A percentile compares a stretch with the other conserved stretches of the same genome.
Evolutionary conservation across 2,329 filamentous ascomycete species (phyloP).

Genomic region (Nannizziopsis arthrosporioides): DNA sequence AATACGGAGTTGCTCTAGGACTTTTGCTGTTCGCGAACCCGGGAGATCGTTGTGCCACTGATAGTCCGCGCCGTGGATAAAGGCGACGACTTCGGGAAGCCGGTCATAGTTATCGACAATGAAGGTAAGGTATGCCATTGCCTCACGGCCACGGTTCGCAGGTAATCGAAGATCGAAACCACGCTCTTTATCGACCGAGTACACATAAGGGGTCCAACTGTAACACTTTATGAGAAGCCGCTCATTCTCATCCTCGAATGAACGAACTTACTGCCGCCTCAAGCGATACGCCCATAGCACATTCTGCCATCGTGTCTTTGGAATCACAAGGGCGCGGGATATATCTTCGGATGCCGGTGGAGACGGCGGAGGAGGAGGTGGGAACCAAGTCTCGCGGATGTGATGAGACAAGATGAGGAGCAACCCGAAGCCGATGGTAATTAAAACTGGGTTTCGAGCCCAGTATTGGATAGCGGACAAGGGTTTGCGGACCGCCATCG

Average conservation of each 20-base stretch:
- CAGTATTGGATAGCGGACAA: too few relatives aligned
- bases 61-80: constrained; percentile 31
- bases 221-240: background rate
- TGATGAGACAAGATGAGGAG: background rate
- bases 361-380: background rate
- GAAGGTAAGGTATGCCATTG: constrained; percentile 13
- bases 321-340: constrained; percentile 4
- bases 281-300: constrained; percentile 10
- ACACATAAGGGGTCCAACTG: constrained; percentile 11
- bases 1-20: constrained; percentile 40
- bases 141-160: constrained; percentile 10
- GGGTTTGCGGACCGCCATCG: too few relatives aligned
- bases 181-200: constrained; percentile 10
- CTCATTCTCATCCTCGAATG: background rate
- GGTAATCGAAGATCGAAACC: constrained; percentile 7
- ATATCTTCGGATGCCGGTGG: background rate
- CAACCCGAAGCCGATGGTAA: background rate
- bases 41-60: constrained; percentile 43
- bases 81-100: constrained; percentile 32
- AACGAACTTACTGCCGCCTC: constrained; percentile 5
- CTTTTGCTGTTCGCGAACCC: constrained; percentile 40
- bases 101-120: constrained; percentile 35
- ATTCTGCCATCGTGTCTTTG: constrained; percentile 10
- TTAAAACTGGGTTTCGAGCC: background rate
- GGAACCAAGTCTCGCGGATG: constrained; percentile 2